Conservation (phyloP, 805 yeast genomes). For the Yamadazyma scolyti region DNA sequence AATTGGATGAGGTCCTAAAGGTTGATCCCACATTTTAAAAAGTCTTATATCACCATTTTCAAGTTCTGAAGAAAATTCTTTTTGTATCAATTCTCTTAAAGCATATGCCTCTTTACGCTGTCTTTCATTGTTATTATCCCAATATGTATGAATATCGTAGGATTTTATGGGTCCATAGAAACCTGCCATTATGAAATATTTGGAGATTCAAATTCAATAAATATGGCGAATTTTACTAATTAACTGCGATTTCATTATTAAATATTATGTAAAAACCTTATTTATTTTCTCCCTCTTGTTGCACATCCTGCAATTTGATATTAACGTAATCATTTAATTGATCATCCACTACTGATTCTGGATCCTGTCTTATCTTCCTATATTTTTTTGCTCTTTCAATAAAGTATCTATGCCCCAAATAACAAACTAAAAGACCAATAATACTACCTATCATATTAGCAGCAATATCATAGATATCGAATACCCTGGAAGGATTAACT, state of each 20-base stretch:
- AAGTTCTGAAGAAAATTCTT: conserved; percentile 41
- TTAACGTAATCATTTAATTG: conserved; percentile 6
- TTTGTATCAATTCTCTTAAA: conserved; percentile 36
- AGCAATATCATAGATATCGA: conserved; percentile 47
- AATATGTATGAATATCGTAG: conserved; percentile 57
- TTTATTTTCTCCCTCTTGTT: too few relatives aligned
- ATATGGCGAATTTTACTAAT: too few relatives aligned
- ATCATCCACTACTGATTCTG: neutral
- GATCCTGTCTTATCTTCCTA: neutral
- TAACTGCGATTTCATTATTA: too few relatives aligned
- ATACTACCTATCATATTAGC: conserved; percentile 30
- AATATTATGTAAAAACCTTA: too few relatives aligned
- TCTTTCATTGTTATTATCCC: conserved; percentile 29
- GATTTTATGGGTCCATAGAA: conserved; percentile 27
- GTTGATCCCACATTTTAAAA: conserved; percentile 42
- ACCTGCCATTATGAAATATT: too few relatives aligned
- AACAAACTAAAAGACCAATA: conserved; percentile 16
- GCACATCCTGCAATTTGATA: conserved; percentile 9
- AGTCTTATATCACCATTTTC: conserved; percentile 39
- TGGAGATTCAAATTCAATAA: too few relatives aligned
- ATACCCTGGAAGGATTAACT: conserved; percentile 43
- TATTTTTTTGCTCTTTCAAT: neutral
- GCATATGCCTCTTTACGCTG: conserved; percentile 32
- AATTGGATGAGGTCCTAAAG: conserved; percentile 58
- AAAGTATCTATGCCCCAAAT: neutral